A percentile compares a stretch with the other conserved stretches of the same genome.
phyloP scores from a whole-genome alignment of 2,329 filamentous ascomycete genomes.

The Xylariaceae sp. region DNA sequence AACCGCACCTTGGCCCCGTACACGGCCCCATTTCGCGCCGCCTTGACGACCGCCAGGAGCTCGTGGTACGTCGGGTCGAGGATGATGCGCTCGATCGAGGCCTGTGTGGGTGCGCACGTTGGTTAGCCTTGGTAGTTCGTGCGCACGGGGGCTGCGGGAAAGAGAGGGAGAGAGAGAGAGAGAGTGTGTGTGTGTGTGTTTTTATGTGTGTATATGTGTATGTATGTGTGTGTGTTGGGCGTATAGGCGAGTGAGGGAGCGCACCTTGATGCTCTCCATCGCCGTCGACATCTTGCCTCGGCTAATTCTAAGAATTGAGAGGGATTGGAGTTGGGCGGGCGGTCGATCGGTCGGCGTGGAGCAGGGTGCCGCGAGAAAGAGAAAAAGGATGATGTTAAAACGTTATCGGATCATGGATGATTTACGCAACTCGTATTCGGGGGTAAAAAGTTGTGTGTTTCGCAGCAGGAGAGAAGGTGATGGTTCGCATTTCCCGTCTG shows the following conservation, averaged over 20 bases:
- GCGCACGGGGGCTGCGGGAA: background rate
- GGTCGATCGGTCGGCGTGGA: background rate
- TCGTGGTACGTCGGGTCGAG: slow-evolving; percentile 86
- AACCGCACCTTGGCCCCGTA: slow-evolving; percentile 98
- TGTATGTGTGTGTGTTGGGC: background rate
- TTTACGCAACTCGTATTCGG: background rate
- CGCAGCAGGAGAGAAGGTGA: background rate
- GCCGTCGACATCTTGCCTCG: slow-evolving; percentile 34
- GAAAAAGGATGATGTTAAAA: background rate
- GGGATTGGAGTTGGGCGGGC: background rate
- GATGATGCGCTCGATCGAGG: slow-evolving; percentile 72
- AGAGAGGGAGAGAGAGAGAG: background rate
- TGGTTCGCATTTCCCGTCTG: slow-evolving; percentile 1
- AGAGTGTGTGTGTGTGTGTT: slow-evolving; percentile 1
- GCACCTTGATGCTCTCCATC: slow-evolving; percentile 21
- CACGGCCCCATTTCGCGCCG: slow-evolving; percentile 92
- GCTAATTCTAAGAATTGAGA: slow-evolving; percentile 21
- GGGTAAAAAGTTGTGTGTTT: background rate
- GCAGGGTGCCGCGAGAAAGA: background rate
- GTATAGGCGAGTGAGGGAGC: slow-evolving; percentile 2
- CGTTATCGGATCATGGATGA: background rate
- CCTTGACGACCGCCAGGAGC: slow-evolving; percentile 83
- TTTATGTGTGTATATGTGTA: background rate
- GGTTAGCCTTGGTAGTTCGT: slow-evolving; percentile 4
- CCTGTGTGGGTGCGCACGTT: slow-evolving; percentile 46